Percentiles rank a stretch among this genome's conserved stretches.
Conservation (phyloP, 306 rosid species). For the Quercus suber region DNA sequence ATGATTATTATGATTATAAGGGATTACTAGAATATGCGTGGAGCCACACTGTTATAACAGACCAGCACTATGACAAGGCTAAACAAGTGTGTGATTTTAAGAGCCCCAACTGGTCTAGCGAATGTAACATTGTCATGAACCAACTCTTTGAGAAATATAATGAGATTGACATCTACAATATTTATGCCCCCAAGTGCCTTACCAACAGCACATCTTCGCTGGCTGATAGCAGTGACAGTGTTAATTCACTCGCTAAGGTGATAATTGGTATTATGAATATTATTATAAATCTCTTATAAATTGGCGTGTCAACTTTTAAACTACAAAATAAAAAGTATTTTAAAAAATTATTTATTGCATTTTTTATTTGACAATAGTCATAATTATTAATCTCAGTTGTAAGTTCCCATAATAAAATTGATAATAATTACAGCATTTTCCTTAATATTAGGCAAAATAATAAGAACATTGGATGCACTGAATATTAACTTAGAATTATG, state of each 20-base stretch:
- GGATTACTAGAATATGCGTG: conserved; percentile 58
- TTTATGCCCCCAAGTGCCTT: conserved; percentile 45
- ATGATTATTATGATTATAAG: conserved; percentile 38
- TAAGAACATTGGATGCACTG: background rate
- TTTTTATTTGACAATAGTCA: too few relatives aligned
- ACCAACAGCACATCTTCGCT: conserved; percentile 29
- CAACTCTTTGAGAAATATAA: conserved; percentile 31
- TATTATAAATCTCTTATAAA: too few relatives aligned
- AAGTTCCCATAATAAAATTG: too few relatives aligned
- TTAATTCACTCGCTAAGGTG: conserved; percentile 30
- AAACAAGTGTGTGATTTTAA: conserved; percentile 47
- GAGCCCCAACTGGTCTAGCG: conserved; percentile 36
- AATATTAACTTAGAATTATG: background rate
- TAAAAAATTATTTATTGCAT: too few relatives aligned
- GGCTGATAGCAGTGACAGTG: conserved; percentile 2
- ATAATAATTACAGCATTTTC: background rate
- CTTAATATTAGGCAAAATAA: background rate
- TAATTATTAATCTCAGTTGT: too few relatives aligned
- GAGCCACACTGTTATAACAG: conserved; percentile 61
- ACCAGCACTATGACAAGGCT: conserved; percentile 41
- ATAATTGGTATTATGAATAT: conserved; percentile 5
- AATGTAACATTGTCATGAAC: conserved; percentile 43
- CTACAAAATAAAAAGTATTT: too few relatives aligned
- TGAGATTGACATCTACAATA: conserved; percentile 57
- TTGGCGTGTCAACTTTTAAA: too few relatives aligned